These are phyloP conservation scores for Stachybotrys chartarum DNA, from an alignment of 2,329 filamentous ascomycete genomes.

Conservation along the genomic window DNA sequence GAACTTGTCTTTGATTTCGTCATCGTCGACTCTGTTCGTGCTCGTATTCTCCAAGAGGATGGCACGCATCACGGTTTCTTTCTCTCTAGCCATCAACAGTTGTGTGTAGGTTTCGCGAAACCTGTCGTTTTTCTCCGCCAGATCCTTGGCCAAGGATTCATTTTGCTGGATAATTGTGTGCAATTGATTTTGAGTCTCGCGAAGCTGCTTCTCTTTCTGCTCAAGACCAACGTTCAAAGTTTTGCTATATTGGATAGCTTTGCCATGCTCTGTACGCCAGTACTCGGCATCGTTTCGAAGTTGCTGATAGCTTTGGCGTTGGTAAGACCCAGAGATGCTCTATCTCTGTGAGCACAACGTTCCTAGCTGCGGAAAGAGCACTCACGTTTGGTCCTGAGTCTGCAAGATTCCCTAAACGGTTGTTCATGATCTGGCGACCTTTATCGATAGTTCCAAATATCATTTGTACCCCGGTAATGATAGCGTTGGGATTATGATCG, in stretches of 20 bases:
- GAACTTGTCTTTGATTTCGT: neutral
- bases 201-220: neutral
- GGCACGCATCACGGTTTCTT: neutral
- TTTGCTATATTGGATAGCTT: neutral
- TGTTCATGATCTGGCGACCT: neutral
- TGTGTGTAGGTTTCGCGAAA: neutral
- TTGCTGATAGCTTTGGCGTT: neutral
- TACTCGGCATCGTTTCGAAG: neutral
- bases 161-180: neutral
- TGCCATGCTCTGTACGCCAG: neutral
- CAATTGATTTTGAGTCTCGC: neutral
- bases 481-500: neutral
- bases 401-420: neutral
- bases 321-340: neutral
- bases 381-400: neutral
- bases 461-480: neutral
- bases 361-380: neutral
- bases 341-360: neutral
- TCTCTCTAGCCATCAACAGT: neutral
- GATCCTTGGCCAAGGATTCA: neutral
- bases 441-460: neutral
- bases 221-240: neutral
- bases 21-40: neutral
- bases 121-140: neutral
- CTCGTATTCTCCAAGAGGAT: neutral